Conservation (phyloP, 192 early-diverging fungal genomes). For the Linnemannia exigua region DNA sequence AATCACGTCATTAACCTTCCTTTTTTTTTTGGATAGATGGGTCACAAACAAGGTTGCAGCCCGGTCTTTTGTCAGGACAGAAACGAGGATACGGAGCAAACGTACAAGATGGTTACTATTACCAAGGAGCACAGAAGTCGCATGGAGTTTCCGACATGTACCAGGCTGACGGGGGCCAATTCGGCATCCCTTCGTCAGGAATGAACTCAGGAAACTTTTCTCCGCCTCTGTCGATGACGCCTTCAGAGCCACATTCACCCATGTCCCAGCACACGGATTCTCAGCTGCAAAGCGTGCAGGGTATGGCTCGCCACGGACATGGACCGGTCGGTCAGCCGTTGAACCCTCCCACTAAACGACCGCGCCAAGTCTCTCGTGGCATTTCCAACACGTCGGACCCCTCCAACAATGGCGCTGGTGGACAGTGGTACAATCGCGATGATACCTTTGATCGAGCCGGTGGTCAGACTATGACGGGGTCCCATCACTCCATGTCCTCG, state of each 20-base stretch:
- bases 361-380: conserved; percentile 27
- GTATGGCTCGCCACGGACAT: conserved; percentile 16
- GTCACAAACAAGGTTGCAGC: conserved; percentile 24
- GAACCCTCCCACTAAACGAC: conserved; percentile 43
- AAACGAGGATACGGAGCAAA: conserved; percentile 33
- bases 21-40: conserved; percentile 15
- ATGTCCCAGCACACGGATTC: conserved; percentile 31
- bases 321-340: conserved; percentile 13
- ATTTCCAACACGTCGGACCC: conserved; percentile 12
- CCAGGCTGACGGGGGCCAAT: conserved; percentile 15
- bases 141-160: conserved; percentile 23
- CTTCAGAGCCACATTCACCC: conserved; percentile 41
- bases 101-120: conserved; percentile 22
- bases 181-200: conserved; percentile 21
- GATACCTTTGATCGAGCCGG: conserved; percentile 13
- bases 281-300: background rate
- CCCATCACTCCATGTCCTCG: conserved; percentile 26
- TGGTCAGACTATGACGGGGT: background rate
- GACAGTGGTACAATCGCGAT: conserved; percentile 29
- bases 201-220: conserved; percentile 39
- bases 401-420: conserved; percentile 7
- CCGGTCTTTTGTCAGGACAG: conserved; percentile 27
- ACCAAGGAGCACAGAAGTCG: conserved; percentile 20
- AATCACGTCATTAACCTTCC: background rate
- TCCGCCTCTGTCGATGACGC: conserved; percentile 39